Evolutionary conservation across 2,329 filamentous ascomycete species (phyloP).

Genomic region (Aspergillus udagawae): DNA sequence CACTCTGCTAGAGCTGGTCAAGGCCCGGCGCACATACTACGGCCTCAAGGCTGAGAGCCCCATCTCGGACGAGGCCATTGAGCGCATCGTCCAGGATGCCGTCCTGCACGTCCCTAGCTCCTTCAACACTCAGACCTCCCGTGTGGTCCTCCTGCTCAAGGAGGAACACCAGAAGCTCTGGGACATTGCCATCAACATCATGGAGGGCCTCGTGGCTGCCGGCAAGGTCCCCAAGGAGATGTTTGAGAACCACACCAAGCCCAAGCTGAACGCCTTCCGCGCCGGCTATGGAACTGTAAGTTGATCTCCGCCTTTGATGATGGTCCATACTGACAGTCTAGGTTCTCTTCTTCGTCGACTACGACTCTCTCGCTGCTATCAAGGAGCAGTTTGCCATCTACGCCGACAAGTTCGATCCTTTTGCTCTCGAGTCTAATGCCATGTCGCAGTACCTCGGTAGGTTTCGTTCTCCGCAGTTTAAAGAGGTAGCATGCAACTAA

Average conservation of each 20-base stretch:
- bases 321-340: slow-evolving; percentile 1
- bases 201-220: slow-evolving; percentile 39
- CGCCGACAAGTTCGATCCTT: slow-evolving; percentile 74
- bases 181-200: slow-evolving; percentile 67
- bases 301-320: slow-evolving; percentile 13
- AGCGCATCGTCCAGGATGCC: slow-evolving; percentile 34
- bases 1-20: slow-evolving; percentile 28
- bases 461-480: slow-evolving; percentile 2
- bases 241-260: slow-evolving; percentile 45
- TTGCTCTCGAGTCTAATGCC: slow-evolving; percentile 69
- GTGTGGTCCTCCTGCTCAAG: slow-evolving; percentile 72
- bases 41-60: slow-evolving; percentile 30
- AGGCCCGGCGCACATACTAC: slow-evolving; percentile 30
- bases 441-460: slow-evolving; percentile 68
- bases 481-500: slow-evolving; percentile 1
- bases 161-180: slow-evolving; percentile 85
- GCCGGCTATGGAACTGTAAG: slow-evolving; percentile 70
- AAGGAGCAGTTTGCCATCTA: slow-evolving; percentile 63
- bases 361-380: slow-evolving; percentile 58
- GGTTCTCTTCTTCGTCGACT: slow-evolving; percentile 81
- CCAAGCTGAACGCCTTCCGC: slow-evolving; percentile 57
- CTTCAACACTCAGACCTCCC: slow-evolving; percentile 84
- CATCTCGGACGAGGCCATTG: slow-evolving; percentile 30
- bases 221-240: slow-evolving; percentile 52
- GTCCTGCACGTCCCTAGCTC: slow-evolving; percentile 68